Conservation (phyloP, 805 yeast species). For the Metschnikowia orientalis region DNA sequence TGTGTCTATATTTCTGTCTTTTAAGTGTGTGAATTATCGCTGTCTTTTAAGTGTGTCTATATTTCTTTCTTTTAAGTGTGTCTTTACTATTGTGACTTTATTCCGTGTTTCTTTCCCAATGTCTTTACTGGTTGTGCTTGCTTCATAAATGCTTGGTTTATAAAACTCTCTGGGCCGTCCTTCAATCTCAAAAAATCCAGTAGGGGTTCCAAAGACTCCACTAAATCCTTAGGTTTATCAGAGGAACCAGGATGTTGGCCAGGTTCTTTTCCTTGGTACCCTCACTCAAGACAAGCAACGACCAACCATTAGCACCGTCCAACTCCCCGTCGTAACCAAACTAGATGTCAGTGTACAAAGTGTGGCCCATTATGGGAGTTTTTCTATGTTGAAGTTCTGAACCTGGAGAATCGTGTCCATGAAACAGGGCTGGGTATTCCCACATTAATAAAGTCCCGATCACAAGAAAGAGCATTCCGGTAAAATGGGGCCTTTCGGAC, state of each 20-base stretch:
- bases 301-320: slow-evolving; percentile 27
- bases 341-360: slow-evolving; percentile 40
- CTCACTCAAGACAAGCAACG: slow-evolving; percentile 35
- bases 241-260: slow-evolving; percentile 14
- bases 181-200: too few species aligned
- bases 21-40: too few species aligned
- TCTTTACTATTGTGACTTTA: too few species aligned
- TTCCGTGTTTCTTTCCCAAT: too few species aligned
- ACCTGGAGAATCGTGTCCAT: slow-evolving; percentile 27
- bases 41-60: too few species aligned
- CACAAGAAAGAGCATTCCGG: slow-evolving; percentile 41
- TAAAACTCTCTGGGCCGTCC: too few species aligned
- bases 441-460: slow-evolving; percentile 30
- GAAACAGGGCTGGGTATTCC: slow-evolving; percentile 36
- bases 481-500: slow-evolving; percentile 31
- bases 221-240: slow-evolving; percentile 27
- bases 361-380: slow-evolving; percentile 40
- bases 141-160: too few species aligned
- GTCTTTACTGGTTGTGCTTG: too few species aligned
- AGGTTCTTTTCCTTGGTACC: slow-evolving; percentile 30
- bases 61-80: too few species aligned
- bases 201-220: slow-evolving; percentile 32
- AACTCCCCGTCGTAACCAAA: slow-evolving; percentile 39
- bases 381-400: slow-evolving; percentile 23
- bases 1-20: too few species aligned